Evolutionary conservation across 495 filamentous ascomycete species (phyloP).

Genomic region (Pyrenula massariospora): DNA sequence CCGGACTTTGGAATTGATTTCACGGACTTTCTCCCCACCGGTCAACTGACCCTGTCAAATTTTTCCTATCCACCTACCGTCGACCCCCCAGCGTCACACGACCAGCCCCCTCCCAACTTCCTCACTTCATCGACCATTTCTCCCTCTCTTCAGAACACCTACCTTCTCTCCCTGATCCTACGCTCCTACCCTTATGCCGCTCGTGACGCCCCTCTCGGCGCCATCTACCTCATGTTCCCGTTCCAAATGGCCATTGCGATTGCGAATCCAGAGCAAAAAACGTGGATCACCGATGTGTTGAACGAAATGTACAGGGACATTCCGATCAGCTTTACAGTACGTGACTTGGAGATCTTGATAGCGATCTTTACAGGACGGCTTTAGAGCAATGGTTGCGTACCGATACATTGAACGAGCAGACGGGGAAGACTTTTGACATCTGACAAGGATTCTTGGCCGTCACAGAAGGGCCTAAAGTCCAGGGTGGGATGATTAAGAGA

Average conservation of each 20-base stretch:
- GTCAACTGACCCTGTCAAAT: not conserved
- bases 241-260: not conserved
- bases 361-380: not conserved
- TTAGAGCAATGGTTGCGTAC: too few relatives aligned
- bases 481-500: too few relatives aligned
- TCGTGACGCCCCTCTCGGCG: not conserved
- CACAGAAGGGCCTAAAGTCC: too few relatives aligned
- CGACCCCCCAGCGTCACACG: not conserved
- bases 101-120: not conserved
- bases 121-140: not conserved
- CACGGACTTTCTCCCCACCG: not conserved
- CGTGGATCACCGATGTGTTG: not conserved
- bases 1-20: not conserved
- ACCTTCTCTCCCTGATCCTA: not conserved
- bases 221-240: not conserved
- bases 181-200: not conserved
- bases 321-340: not conserved
- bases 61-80: not conserved
- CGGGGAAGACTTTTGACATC: too few relatives aligned
- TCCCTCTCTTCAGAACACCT: not conserved
- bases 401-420: too few relatives aligned
- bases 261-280: not conserved
- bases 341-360: not conserved
- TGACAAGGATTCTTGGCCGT: too few relatives aligned
- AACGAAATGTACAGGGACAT: not conserved